Conservation (phyloP, 2,329 filamentous ascomycete species). For the Arthrobotrys sphaeroides region DNA sequence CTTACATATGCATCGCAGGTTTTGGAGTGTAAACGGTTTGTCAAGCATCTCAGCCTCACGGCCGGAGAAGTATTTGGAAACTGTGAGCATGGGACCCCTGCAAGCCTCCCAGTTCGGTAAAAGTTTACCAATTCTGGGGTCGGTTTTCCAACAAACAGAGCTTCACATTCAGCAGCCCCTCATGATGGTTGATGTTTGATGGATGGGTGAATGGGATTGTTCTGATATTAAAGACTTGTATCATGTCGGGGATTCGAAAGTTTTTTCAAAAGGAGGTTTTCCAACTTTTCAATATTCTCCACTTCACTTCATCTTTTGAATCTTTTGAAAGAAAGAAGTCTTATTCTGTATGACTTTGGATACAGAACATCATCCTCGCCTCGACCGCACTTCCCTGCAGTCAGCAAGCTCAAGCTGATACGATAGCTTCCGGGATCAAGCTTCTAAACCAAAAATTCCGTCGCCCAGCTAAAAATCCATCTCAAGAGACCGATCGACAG, state of each 20-base stretch:
- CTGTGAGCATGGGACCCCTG: conserved; percentile 46
- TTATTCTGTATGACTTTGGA: background rate
- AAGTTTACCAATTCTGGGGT: conserved; percentile 44
- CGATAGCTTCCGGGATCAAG: conserved; percentile 33
- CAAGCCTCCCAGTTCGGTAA: conserved; percentile 36
- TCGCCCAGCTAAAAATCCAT: background rate
- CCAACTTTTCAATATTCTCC: conserved; percentile 11
- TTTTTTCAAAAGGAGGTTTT: conserved; percentile 13
- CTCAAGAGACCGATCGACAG: background rate
- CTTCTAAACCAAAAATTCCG: background rate
- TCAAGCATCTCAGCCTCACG: conserved; percentile 50
- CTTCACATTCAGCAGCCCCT: conserved; percentile 15
- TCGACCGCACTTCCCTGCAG: conserved; percentile 22
- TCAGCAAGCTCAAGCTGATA: conserved; percentile 38
- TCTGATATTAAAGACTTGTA: conserved; percentile 32
- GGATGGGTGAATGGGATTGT: too few species aligned
- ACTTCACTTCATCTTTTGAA: background rate
- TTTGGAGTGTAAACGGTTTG: conserved; percentile 27
- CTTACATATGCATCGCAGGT: conserved; percentile 15
- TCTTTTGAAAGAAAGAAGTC: background rate
- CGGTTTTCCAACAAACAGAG: conserved; percentile 9
- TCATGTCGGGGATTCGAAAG: background rate
- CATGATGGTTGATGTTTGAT: background rate
- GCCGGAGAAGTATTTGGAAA: conserved; percentile 54
- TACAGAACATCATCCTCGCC: background rate